phyloP scores from a whole-genome alignment of 176 grass and related monocot genomes.

The Triticum aestivum region IWGSC_CS_RefSeq_v2.1 NC_057798.1:583838215-583838714 shows the following conservation, averaged over 20 bases:
- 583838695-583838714: no score
- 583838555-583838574: no score
- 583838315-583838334: slow-evolving; percentile 44
- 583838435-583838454: neutral
- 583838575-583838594: no score
- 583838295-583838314: slow-evolving; percentile 44
- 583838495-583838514: neutral
- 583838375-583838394: neutral
- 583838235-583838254: slow-evolving; percentile 15
- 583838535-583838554: no score
- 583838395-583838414: neutral
- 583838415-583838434: neutral
- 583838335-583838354: slow-evolving; percentile 25
- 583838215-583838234: slow-evolving; percentile 26
- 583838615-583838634: no score
- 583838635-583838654: neutral
- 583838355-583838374: slow-evolving; percentile 50
- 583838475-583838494: neutral
- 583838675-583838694: no score
- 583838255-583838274: slow-evolving; percentile 23
- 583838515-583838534: neutral
- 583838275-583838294: slow-evolving; percentile 63
- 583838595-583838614: no score
- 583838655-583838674: neutral
- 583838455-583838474: neutral